A percentile compares a stretch with the other conserved stretches of the same genome.
Conservation (phyloP, 2,329 filamentous ascomycete genomes). For the Neofusicoccum laricinum region DNA sequence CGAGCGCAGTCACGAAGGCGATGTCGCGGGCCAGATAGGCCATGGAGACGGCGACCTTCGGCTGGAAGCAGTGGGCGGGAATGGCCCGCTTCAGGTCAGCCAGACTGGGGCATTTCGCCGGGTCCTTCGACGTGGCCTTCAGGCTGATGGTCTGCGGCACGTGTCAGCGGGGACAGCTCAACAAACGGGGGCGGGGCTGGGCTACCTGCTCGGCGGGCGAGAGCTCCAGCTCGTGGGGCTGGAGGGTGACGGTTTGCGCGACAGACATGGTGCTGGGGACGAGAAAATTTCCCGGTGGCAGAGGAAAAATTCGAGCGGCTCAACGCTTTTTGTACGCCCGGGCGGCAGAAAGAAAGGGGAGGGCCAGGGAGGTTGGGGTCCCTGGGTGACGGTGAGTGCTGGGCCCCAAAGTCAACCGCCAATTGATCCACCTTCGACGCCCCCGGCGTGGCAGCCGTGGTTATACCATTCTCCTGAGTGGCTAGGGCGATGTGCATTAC, state of each 20-base stretch:
- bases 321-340: not conserved
- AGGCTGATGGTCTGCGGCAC: not conserved
- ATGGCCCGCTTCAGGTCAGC: slow-evolving; percentile 47
- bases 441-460: slow-evolving; percentile 8
- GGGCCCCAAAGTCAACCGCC: slow-evolving; percentile 6
- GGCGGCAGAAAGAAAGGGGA: not conserved
- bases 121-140: not conserved
- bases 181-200: not conserved
- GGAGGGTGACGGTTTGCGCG: slow-evolving; percentile 10
- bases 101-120: slow-evolving; percentile 7
- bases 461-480: slow-evolving; percentile 12
- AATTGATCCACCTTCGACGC: slow-evolving; percentile 5
- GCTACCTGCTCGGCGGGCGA: not conserved
- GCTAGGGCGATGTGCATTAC: slow-evolving; percentile 10
- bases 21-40: slow-evolving; percentile 57
- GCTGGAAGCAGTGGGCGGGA: slow-evolving; percentile 60
- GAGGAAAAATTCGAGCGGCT: not conserved
- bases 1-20: slow-evolving; percentile 47
- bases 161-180: not conserved
- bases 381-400: not conserved
- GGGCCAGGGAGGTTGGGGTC: slow-evolving; percentile 3
- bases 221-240: slow-evolving; percentile 6
- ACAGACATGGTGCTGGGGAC: not conserved
- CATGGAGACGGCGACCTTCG: slow-evolving; percentile 42
- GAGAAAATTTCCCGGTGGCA: not conserved